Base-by-base conservation (phyloP, 768 basidiomycete species). In the Suillus americanus region DNA sequence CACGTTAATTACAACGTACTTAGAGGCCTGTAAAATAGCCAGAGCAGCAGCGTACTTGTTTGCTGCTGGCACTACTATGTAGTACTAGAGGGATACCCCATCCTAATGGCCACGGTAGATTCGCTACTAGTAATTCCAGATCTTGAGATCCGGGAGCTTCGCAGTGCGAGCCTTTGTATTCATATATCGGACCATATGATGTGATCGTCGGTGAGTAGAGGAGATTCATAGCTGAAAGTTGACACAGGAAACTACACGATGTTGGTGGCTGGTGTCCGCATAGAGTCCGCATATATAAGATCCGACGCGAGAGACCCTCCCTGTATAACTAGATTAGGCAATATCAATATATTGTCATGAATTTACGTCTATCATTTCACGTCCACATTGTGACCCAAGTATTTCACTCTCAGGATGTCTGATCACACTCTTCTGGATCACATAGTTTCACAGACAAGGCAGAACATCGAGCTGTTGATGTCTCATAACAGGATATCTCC, bases 381-480 rank as follows among this genome's bases (percentile, higher is more conserved):
- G 10, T 20, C 18, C 18, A 57, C 25, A 53, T 20, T 18, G 51
- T 28, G 28, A 1, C 9, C 7, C 37, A 23, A 57, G 38, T 59
- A 18, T 57, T 57, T 37, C 23, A 41, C 57, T 41, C 28, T 59
- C 33, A 55, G 23, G 55, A 75, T 76, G 76, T 45, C 50, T 63
- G 73, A 75, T 30, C 28, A 67, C 33, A 48, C 67, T 35, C 66
- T 72, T 60, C 67, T 78, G 54, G 66, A 67, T 14, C 74, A 86
- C 67, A 73, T 86, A 62, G 64, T 86, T 63, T 68, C 78, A 13
- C 85, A 85, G 63, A 81, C 84, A 2, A 75, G 76, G 48, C 71
- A 79, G 57, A 85, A 86, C 67, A 71, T 86, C 64, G 73, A 78
- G 28, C 76, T 86, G 62, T 81, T 86, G 60, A 70, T 79, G 1